Evolutionary conservation across 768 basidiomycete species (phyloP).

Genomic region (Pholiota conissans): DNA sequence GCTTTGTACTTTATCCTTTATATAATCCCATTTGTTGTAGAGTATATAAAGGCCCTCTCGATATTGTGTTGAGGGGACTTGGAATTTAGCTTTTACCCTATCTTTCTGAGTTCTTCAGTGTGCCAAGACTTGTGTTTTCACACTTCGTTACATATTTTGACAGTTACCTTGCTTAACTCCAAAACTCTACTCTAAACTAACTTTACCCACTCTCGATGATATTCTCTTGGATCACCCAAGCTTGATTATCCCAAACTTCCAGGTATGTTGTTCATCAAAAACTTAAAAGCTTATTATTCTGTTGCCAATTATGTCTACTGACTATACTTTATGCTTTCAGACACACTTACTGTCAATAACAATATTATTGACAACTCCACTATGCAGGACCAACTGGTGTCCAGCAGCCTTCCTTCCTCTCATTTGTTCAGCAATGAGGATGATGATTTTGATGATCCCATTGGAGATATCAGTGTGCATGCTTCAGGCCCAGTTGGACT

Average conservation of each 20-base stretch:
- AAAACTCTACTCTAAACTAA: background rate
- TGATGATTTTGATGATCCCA: background rate
- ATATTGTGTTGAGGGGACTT: background rate
- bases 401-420: background rate
- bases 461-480: background rate
- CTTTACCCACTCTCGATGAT: slow-evolving; percentile 1
- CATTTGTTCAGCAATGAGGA: no score
- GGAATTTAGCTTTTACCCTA: background rate
- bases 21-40: background rate
- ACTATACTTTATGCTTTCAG: background rate
- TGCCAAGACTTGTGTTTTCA: background rate
- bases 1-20: background rate
- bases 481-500: background rate
- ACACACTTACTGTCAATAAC: background rate
- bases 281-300: background rate
- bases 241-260: slow-evolving; percentile 6
- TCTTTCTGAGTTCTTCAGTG: background rate
- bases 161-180: background rate
- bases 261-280: background rate
- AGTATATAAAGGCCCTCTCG: background rate
- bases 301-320: background rate
- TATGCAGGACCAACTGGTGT: background rate
- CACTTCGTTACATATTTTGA: slow-evolving; percentile 8
- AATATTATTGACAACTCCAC: background rate
- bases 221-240: slow-evolving; percentile 1